Conservation (phyloP, 2,329 filamentous ascomycete genomes). For the Colletotrichum filicis region DNA sequence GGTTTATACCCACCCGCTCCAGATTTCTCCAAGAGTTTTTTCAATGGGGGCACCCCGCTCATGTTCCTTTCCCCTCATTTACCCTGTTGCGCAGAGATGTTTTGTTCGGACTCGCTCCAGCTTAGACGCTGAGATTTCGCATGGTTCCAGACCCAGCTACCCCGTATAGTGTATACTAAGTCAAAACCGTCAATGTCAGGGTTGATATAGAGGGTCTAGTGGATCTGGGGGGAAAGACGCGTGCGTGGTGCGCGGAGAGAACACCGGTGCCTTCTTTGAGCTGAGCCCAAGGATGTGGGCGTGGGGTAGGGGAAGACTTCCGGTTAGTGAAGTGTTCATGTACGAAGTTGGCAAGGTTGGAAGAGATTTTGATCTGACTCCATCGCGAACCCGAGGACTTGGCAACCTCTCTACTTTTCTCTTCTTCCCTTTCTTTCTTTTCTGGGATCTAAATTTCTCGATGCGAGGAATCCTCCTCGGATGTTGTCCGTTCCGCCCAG, state of each 20-base stretch:
- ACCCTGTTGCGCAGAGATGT: neutral
- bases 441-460: neutral
- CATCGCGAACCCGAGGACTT: slow-evolving; percentile 13
- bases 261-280: neutral
- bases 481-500: neutral
- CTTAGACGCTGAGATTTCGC: too few relatives aligned
- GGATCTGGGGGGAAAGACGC: neutral
- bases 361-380: neutral
- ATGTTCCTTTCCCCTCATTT: neutral
- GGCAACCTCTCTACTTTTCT: neutral
- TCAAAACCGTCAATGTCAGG: too few relatives aligned
- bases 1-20: neutral
- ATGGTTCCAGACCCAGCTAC: too few relatives aligned
- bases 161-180: too few relatives aligned
- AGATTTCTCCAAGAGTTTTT: slow-evolving; percentile 2
- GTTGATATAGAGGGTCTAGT: neutral
- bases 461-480: neutral
- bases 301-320: too few relatives aligned
- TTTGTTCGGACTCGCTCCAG: too few relatives aligned
- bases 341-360: too few relatives aligned
- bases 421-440: too few relatives aligned
- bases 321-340: neutral
- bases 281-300: neutral
- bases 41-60: neutral
- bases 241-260: slow-evolving; percentile 1